phyloP scores from a whole-genome alignment of 2,329 filamentous ascomycete species.

The Diplodia scrobiculata region DNA sequence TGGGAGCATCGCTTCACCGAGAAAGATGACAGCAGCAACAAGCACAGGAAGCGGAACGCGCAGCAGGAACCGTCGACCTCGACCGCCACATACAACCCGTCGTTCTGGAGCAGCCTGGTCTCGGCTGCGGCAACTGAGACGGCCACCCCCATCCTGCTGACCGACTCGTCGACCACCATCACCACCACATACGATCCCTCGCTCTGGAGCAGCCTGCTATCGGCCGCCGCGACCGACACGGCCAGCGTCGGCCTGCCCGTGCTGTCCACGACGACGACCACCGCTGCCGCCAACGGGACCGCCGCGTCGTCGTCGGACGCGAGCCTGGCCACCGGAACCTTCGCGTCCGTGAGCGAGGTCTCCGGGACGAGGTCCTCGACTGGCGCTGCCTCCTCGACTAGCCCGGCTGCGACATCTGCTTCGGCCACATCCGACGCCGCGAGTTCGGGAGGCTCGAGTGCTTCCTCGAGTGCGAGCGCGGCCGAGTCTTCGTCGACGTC shows the following conservation, averaged over 20 bases:
- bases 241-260: neutral
- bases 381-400: neutral
- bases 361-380: constrained; percentile 2
- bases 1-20: neutral
- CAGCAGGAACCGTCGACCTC: constrained; percentile 1
- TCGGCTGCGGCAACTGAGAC: neutral
- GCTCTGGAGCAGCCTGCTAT: too few relatives aligned
- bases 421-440: neutral
- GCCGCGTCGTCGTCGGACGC: neutral
- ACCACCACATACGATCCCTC: too few relatives aligned
- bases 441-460: neutral
- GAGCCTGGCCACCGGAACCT: neutral
- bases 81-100: constrained; percentile 1
- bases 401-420: neutral
- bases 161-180: neutral
- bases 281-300: constrained; percentile 1
- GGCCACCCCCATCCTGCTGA: neutral
- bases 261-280: neutral
- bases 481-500: neutral
- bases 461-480: neutral
- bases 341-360: constrained; percentile 2
- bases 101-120: constrained; percentile 20
- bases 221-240: too few relatives aligned
- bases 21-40: neutral
- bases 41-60: neutral